phyloP scores from a whole-genome alignment of 371 early-diverging fungal species.

The Haplosporangium sp. region DNA sequence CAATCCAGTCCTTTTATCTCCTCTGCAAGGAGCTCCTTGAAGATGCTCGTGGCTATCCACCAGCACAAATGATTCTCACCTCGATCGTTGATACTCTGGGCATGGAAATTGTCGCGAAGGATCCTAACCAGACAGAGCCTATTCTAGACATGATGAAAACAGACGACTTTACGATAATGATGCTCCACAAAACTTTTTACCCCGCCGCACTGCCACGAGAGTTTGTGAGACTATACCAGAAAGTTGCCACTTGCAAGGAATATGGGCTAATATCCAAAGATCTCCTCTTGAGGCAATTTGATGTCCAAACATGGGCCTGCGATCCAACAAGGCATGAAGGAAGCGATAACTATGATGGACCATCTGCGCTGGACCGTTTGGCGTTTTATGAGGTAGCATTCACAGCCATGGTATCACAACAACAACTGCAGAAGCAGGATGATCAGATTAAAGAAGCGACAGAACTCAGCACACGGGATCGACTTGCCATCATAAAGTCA shows the following conservation, averaged over 20 bases:
- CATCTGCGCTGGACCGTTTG: slow-evolving; percentile 5
- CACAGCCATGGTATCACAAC: slow-evolving; percentile 27
- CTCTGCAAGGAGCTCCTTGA: slow-evolving; percentile 33
- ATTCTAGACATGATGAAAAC: slow-evolving; percentile 41
- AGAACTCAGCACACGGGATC: slow-evolving; percentile 38
- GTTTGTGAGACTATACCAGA: slow-evolving; percentile 37
- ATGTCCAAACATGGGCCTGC: slow-evolving; percentile 48
- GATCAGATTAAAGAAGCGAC: slow-evolving; percentile 40
- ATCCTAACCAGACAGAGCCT: slow-evolving; percentile 35
- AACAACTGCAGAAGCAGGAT: slow-evolving; percentile 45
- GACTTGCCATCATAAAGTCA: slow-evolving; percentile 46
- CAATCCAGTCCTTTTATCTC: slow-evolving; percentile 28
- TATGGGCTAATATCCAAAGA: slow-evolving; percentile 43
- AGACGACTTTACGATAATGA: slow-evolving; percentile 27
- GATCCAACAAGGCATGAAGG: neutral
- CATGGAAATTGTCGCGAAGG: slow-evolving; percentile 36
- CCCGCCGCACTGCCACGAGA: slow-evolving; percentile 34
- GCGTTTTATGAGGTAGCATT: slow-evolving; percentile 13
- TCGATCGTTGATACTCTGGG: slow-evolving; percentile 39
- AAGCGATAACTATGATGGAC: neutral
- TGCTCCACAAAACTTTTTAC: slow-evolving; percentile 37
- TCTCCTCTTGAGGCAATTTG: slow-evolving; percentile 42
- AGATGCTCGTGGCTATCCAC: slow-evolving; percentile 34
- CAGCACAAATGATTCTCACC: slow-evolving; percentile 24
- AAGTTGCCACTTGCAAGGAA: slow-evolving; percentile 44